These are phyloP conservation scores for Malbranchea zuffiana DNA, from an alignment of 2,329 filamentous ascomycete genomes.

Conservation along the genomic window DNA sequence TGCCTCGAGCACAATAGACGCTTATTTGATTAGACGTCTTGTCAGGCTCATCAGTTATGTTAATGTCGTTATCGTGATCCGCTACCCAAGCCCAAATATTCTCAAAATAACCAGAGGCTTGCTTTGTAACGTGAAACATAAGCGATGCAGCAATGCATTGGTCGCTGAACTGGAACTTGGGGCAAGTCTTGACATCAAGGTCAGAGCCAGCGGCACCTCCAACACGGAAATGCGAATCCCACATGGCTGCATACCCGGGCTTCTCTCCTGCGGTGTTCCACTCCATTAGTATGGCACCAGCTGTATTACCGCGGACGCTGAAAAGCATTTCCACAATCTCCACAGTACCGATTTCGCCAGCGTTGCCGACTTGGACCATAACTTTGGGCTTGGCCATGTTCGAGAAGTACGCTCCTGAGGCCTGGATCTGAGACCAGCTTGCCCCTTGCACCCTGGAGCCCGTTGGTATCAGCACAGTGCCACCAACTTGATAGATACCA, in stretches of 20 bases:
- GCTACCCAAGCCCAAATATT: constrained; percentile 21
- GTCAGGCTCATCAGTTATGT: too few relatives aligned
- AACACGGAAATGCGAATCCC: constrained; percentile 28
- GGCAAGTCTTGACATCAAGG: constrained; percentile 23
- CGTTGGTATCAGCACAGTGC: constrained; percentile 56
- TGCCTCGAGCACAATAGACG: constrained; percentile 8
- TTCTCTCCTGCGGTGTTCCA: constrained; percentile 26
- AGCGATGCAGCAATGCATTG: constrained; percentile 32
- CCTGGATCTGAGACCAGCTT: constrained; percentile 29
- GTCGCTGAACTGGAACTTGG: constrained; percentile 17
- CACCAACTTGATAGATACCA: constrained; percentile 59
- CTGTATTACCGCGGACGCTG: constrained; percentile 25
- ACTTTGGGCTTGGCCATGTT: constrained; percentile 19
- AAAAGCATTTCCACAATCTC: constrained; percentile 31
- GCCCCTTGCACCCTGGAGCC: constrained; percentile 52
- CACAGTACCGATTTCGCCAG: constrained; percentile 24
- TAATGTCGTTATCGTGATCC: constrained; percentile 9
- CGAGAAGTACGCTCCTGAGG: constrained; percentile 22
- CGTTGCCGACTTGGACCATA: constrained; percentile 20
- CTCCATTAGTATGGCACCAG: constrained; percentile 29
- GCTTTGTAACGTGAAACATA: constrained; percentile 53
- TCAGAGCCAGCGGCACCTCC: constrained; percentile 29
- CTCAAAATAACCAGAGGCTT: constrained; percentile 31
- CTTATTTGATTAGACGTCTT: constrained; percentile 9
- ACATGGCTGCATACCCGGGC: constrained; percentile 17